Conservation (phyloP, 75 land plant species). For the Isoetes taiwanensis region DNA sequence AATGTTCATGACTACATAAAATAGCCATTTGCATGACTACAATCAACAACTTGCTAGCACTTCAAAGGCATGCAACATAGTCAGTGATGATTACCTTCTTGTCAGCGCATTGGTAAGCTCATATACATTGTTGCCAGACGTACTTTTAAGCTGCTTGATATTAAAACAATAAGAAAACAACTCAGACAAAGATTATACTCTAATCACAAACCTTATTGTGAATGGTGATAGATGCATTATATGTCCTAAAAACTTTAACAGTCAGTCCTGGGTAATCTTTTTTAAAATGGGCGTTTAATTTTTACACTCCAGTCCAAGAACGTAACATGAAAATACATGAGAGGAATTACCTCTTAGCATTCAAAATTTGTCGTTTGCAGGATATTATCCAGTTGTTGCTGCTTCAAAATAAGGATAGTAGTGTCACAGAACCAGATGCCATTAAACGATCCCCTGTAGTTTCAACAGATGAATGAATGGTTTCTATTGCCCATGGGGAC, state of each 20-base stretch:
- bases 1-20: background rate
- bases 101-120: conserved; percentile 1
- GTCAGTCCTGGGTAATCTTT: background rate
- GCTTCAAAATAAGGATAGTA: too few relatives aligned
- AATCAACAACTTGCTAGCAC: background rate
- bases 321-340: too few relatives aligned
- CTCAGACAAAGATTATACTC: background rate
- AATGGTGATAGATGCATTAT: conserved; percentile 5
- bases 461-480: too few relatives aligned
- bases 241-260: conserved; percentile 2
- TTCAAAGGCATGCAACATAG: background rate
- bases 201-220: background rate
- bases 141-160: background rate
- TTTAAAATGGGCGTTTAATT: conserved; percentile 7
- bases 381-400: too few relatives aligned
- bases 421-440: too few relatives aligned
- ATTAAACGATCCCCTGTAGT: too few relatives aligned
- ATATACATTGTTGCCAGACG: background rate
- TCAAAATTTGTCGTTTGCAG: too few relatives aligned
- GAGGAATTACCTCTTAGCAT: too few relatives aligned
- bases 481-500: too few relatives aligned
- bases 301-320: too few relatives aligned
- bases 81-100: background rate
- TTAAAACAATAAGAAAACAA: background rate
- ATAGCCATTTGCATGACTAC: background rate